Percentiles rank a stretch among this genome's conserved stretches.
Conservation (phyloP, 2,329 filamentous ascomycete species). For the Ceratocystis smalleyi region DNA sequence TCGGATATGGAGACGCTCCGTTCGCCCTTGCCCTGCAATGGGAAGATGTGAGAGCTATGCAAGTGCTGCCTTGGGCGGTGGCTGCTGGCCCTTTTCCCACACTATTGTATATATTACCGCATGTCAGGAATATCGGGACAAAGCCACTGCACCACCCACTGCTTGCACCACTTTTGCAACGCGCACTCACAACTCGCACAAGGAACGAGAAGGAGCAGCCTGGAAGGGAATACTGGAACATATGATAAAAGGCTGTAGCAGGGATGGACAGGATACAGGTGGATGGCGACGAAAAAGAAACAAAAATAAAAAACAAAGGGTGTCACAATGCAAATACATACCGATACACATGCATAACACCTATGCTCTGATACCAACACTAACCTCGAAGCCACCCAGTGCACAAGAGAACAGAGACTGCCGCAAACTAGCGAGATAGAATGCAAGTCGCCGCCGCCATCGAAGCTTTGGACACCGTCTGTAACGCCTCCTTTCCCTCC, state of each 20-base stretch:
- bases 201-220: background rate
- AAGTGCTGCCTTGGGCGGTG: too few relatives aligned
- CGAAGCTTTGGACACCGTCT: background rate
- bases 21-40: too few relatives aligned
- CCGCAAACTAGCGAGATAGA: constrained; percentile 12
- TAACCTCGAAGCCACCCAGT: constrained; percentile 3
- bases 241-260: background rate
- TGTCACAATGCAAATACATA: background rate
- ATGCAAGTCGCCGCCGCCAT: constrained; percentile 7
- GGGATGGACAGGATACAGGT: background rate
- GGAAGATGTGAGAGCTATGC: too few relatives aligned
- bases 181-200: background rate
- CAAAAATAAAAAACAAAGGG: background rate
- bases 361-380: background rate
- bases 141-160: background rate
- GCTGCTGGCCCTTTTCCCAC: too few relatives aligned
- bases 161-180: background rate
- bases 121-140: background rate
- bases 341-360: background rate
- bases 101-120: background rate
- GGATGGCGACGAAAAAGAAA: background rate
- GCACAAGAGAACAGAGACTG: constrained; percentile 5
- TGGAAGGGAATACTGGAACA: background rate
- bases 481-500: background rate
- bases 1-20: background rate